Evolutionary conservation across 495 filamentous ascomycete genomes (phyloP).

Genomic region (Penicillium arizonense): DNA sequence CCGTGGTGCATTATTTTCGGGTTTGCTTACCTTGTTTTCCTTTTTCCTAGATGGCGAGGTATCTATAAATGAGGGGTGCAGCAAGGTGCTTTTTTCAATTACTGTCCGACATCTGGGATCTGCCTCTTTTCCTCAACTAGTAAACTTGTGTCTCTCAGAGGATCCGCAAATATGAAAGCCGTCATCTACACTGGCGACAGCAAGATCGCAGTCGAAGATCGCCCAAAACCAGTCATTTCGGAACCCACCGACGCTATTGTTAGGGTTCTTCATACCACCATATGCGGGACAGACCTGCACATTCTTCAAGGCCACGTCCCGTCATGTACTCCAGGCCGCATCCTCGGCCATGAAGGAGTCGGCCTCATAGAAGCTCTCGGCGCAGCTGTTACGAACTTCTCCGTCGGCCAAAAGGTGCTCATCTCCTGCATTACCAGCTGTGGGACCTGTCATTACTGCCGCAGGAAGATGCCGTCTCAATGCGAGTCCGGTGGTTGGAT

Average conservation of each 20-base stretch:
- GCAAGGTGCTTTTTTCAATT: too few relatives aligned
- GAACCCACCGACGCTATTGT: constrained; percentile 75
- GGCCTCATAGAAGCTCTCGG: constrained; percentile 72
- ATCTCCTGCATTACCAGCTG: constrained; percentile 41
- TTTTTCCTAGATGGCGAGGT: too few relatives aligned
- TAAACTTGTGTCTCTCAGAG: too few relatives aligned
- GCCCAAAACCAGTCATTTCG: constrained; percentile 60
- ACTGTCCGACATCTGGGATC: too few relatives aligned
- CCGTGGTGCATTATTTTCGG: too few relatives aligned
- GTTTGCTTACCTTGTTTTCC: too few relatives aligned
- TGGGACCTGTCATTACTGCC: constrained; percentile 37
- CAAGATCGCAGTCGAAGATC: constrained; percentile 36
- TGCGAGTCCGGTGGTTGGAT: constrained; percentile 44
- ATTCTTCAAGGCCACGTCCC: constrained; percentile 65
- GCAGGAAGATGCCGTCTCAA: constrained; percentile 32
- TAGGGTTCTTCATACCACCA: constrained; percentile 71
- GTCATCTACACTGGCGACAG: constrained; percentile 8
- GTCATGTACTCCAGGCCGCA: constrained; percentile 68
- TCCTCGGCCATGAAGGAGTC: constrained; percentile 81
- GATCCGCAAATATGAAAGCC: neutral
- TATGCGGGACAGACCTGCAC: constrained; percentile 81
- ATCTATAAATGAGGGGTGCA: too few relatives aligned
- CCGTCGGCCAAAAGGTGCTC: constrained; percentile 37
- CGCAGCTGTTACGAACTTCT: constrained; percentile 49
- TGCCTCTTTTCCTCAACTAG: too few relatives aligned